Base-by-base conservation (phyloP, 1,284 basidiomycete species). In the Fomitopsis pinicola region DNA sequence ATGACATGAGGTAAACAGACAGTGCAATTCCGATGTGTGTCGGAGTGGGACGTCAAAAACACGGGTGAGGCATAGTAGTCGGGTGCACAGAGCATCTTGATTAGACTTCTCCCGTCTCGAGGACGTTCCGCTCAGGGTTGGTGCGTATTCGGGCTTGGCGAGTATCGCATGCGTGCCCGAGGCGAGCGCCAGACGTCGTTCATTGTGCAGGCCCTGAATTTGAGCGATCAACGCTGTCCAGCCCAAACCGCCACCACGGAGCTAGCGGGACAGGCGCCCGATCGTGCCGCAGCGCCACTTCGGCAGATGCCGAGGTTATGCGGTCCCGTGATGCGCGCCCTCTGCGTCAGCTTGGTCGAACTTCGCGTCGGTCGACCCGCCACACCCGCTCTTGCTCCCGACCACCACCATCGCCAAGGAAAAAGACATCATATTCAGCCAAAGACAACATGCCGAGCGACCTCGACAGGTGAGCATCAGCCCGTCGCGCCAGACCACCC, bases 401-500 rank as follows among this genome's bases (percentile, higher is more conserved):
- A 14, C 45, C 45, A 40, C 38, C 38, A 40, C 14, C 28, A 22
- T 15, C 48, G 14, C 28, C 48, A 50, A 22, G 12, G 3, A 9
- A 14, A 22, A 48, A 3, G 17, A 8, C 10, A 12, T 30, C 7
- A 44, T 22, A 17, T 28, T 7, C n/a, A 12, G 46, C 22, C 4
- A 22, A 48, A 12, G 6, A 42, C 19, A 30, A 3, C 19, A 63
- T 63, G 62, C 59, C 59, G 9, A 63, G 62, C 30, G 62, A 63
- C 48, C 52, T 63, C 3, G 62, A 63, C 44, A 63, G 62, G 62
- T 63, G 54, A 44, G 61, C 55, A 26, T 36, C 45, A 6, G 26
- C 35, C 52, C 36, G n/a, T 17, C 10, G 35, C 35, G 33, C n/a
- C 35, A 54, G 35, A 40, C 35, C 35, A 26, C 52, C 19, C 55